Conservation (phyloP, 768 basidiomycete genomes). For the Suillus clintonianus region DNA sequence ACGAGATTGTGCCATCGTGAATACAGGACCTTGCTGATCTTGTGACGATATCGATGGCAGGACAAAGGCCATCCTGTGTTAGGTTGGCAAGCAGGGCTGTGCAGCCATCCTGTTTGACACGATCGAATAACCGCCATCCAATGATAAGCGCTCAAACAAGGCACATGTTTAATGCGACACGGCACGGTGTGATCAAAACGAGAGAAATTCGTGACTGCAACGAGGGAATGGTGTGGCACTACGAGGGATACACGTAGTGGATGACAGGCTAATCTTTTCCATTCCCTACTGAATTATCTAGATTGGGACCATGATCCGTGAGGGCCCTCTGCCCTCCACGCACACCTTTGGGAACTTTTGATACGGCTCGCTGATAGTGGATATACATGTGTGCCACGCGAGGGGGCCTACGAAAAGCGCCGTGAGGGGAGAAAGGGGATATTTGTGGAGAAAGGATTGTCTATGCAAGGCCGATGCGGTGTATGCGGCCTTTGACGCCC, state of each 20-base stretch:
- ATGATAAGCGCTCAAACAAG: constrained; percentile 5
- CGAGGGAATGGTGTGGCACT: not conserved
- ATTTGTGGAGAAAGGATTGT: not conserved
- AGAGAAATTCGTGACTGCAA: constrained; percentile 9
- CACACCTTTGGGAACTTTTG: not conserved
- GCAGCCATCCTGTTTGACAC: not conserved
- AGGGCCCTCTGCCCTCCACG: constrained; percentile 1
- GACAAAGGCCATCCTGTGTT: not conserved
- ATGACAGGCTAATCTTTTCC: not conserved
- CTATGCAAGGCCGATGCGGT: not conserved
- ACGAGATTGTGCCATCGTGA: not conserved
- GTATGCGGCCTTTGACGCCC: constrained; percentile 1
- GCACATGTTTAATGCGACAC: constrained; percentile 4
- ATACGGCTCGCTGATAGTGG: not conserved
- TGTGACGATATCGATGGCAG: not conserved
- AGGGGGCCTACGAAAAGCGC: not conserved
- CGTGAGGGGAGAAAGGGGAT: not conserved
- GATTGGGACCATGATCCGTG: not conserved
- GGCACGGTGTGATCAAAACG: constrained; percentile 14
- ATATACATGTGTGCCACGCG: not conserved
- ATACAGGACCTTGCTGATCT: not conserved
- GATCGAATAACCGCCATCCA: not conserved
- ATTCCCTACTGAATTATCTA: not conserved
- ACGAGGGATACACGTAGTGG: not conserved
- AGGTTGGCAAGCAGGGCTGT: not conserved